Conservation (phyloP, 2,329 filamentous ascomycete species). For the Neonectria neomacrospora region DNA sequence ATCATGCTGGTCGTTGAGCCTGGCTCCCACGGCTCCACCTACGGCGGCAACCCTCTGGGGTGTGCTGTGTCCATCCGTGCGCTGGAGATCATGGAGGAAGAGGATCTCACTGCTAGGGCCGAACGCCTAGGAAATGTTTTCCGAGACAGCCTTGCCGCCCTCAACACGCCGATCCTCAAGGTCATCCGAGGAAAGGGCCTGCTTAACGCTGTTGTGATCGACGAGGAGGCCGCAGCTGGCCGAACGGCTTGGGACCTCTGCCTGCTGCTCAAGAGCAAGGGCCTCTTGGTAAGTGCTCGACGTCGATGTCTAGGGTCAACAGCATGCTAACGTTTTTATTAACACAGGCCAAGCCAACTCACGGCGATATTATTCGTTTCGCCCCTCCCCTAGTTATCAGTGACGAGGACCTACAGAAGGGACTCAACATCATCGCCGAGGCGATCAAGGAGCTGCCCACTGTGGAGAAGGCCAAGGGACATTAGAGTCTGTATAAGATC, state of each 20-base stretch:
- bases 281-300: constrained; percentile 77
- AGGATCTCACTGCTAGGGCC: constrained; percentile 85
- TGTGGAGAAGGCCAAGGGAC: constrained; percentile 52
- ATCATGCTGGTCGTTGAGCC: constrained; percentile 97
- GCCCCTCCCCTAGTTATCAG: constrained; percentile 97
- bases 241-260: constrained; percentile 96
- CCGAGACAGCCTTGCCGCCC: constrained; percentile 78
- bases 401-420: constrained; percentile 83
- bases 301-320: neutral
- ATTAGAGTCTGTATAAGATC: constrained; percentile 43
- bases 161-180: constrained; percentile 84
- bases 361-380: constrained; percentile 97
- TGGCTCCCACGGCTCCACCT: constrained; percentile 97
- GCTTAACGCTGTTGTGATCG: constrained; percentile 95
- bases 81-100: constrained; percentile 92
- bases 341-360: constrained; percentile 91
- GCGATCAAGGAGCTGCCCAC: constrained; percentile 83
- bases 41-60: constrained; percentile 94
- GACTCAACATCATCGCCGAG: constrained; percentile 82
- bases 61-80: constrained; percentile 96
- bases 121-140: constrained; percentile 85
- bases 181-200: constrained; percentile 90
- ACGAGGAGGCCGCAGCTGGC: constrained; percentile 85
- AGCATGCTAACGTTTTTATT: constrained; percentile 13
- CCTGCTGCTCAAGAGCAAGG: constrained; percentile 94